Conservation (phyloP, 1,284 basidiomycete species). For the Tylopilus sp. region DNA sequence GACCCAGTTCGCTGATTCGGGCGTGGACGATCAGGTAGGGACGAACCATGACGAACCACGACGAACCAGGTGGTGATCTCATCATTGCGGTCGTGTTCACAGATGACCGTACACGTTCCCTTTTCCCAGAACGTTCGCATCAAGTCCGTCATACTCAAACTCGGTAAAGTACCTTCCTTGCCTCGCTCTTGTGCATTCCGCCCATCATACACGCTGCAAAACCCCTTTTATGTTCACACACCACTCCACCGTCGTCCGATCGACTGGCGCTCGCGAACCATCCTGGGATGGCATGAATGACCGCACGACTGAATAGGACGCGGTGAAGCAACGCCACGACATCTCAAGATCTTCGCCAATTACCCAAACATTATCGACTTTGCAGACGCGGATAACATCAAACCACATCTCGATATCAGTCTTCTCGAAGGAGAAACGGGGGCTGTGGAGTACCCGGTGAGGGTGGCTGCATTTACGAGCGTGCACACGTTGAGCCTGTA, state of each 20-base stretch:
- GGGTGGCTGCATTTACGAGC: conserved; percentile 70
- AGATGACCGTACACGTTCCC: conserved; percentile 78
- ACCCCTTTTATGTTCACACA: conserved; percentile 9
- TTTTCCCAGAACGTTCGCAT: conserved; percentile 76
- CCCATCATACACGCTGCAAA: conserved; percentile 1
- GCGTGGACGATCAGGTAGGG: conserved; percentile 75
- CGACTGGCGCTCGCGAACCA: conserved; percentile 4
- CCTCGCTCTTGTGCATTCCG: conserved; percentile 5
- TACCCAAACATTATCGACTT: conserved; percentile 73
- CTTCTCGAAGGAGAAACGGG: conserved; percentile 65
- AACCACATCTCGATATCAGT: conserved; percentile 66
- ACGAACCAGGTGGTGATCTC: conserved; percentile 1
- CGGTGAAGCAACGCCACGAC: conserved; percentile 63
- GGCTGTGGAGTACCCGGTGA: conserved; percentile 72
- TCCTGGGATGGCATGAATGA: conserved; percentile 5
- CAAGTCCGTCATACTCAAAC: conserved; percentile 66
- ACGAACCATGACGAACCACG: conserved; percentile 22
- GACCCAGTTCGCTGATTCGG: conserved; percentile 60
- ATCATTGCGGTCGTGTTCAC: conserved; percentile 12
- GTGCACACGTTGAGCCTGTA: conserved; percentile 70
- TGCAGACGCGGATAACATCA: conserved; percentile 59
- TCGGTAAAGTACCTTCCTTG: conserved; percentile 45
- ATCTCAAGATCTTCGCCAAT: conserved; percentile 68
- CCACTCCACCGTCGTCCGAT: conserved; percentile 7
- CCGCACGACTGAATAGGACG: conserved; percentile 44